Evolutionary conservation across 2,329 filamentous ascomycete species (phyloP).

Genomic region (Verruconis gallopava): DNA sequence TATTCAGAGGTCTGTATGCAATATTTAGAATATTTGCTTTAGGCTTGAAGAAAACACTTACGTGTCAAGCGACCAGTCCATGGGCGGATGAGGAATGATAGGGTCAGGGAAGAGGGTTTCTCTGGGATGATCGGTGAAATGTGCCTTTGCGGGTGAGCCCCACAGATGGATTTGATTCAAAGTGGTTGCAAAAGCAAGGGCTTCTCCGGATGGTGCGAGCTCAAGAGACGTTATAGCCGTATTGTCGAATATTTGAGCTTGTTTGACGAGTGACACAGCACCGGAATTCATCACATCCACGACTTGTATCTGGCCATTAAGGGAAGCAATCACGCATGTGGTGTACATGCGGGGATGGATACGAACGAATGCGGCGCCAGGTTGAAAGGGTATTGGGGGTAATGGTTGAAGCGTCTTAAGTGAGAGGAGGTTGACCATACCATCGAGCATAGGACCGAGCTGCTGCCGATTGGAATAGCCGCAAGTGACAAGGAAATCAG

Average conservation of each 20-base stretch:
- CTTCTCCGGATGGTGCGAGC: slow-evolving; percentile 77
- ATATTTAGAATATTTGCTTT: slow-evolving; percentile 9
- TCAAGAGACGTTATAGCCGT: slow-evolving; percentile 68
- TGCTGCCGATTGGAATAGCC: slow-evolving; percentile 78
- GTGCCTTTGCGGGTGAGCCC: slow-evolving; percentile 75
- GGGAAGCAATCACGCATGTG: slow-evolving; percentile 85
- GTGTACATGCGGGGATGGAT: slow-evolving; percentile 96
- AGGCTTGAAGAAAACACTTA: slow-evolving; percentile 28
- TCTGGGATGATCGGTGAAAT: slow-evolving; percentile 65
- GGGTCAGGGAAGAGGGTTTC: slow-evolving; percentile 60
- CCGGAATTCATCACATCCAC: slow-evolving; percentile 93
- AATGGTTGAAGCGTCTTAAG: slow-evolving; percentile 80
- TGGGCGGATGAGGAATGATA: slow-evolving; percentile 41
- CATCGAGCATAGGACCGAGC: slow-evolving; percentile 71
- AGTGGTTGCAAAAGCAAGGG: slow-evolving; percentile 65
- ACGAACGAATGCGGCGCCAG: slow-evolving; percentile 83
- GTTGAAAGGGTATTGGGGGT: slow-evolving; percentile 81
- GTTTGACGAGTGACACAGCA: slow-evolving; percentile 62
- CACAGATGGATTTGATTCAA: slow-evolving; percentile 73
- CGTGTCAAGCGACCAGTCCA: slow-evolving; percentile 62
- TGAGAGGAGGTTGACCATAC: slow-evolving; percentile 90
- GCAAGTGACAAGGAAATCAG: slow-evolving; percentile 90
- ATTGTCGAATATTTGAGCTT: slow-evolving; percentile 56
- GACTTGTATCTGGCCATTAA: slow-evolving; percentile 85
- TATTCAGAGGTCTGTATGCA: slow-evolving; percentile 55